phyloP scores from a whole-genome alignment of 2,329 filamentous ascomycete genomes.

The Claviceps arundinis region DNA sequence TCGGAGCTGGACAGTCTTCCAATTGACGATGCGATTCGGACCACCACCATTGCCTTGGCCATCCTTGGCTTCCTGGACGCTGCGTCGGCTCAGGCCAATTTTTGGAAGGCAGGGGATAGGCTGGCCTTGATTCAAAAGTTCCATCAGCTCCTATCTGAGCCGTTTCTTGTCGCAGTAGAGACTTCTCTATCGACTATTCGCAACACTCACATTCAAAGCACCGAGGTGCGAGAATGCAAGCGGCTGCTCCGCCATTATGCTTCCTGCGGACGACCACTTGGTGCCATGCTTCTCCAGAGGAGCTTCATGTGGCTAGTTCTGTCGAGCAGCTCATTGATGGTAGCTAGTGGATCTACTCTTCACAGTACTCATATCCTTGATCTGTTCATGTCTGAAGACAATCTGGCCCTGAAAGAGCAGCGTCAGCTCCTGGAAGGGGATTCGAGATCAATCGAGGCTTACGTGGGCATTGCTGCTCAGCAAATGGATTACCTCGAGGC shows the following conservation, averaged over 20 bases:
- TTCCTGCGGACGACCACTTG: slow-evolving; percentile 63
- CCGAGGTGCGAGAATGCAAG: slow-evolving; percentile 71
- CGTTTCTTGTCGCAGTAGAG: slow-evolving; percentile 76
- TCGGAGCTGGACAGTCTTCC: slow-evolving; percentile 44
- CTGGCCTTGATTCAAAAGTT: slow-evolving; percentile 59
- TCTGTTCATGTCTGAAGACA: slow-evolving; percentile 49
- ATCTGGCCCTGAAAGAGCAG: slow-evolving; percentile 24
- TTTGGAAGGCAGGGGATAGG: slow-evolving; percentile 68
- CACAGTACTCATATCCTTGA: slow-evolving; percentile 57
- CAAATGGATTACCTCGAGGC: slow-evolving; percentile 81
- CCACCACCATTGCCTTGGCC: slow-evolving; percentile 68
- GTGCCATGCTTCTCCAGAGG: slow-evolving; percentile 81
- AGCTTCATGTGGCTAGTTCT: slow-evolving; percentile 79
- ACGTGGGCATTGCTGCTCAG: slow-evolving; percentile 62
- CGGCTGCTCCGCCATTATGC: slow-evolving; percentile 74
- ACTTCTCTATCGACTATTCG: slow-evolving; percentile 82
- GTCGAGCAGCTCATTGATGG: slow-evolving; percentile 60
- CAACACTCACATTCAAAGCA: slow-evolving; percentile 56
- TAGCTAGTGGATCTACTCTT: slow-evolving; percentile 47
- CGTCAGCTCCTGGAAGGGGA: slow-evolving; percentile 34
- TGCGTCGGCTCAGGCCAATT: slow-evolving; percentile 60
- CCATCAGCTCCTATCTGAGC: slow-evolving; percentile 63
- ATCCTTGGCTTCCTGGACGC: slow-evolving; percentile 85
- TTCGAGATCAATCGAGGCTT: slow-evolving; percentile 42
- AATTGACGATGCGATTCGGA: slow-evolving; percentile 52